A percentile compares a stretch with the other conserved stretches of the same genome.
phyloP scores from a whole-genome alignment of 257 asterid genomes.

The Lithospermum erythrorhizon region DNA sequence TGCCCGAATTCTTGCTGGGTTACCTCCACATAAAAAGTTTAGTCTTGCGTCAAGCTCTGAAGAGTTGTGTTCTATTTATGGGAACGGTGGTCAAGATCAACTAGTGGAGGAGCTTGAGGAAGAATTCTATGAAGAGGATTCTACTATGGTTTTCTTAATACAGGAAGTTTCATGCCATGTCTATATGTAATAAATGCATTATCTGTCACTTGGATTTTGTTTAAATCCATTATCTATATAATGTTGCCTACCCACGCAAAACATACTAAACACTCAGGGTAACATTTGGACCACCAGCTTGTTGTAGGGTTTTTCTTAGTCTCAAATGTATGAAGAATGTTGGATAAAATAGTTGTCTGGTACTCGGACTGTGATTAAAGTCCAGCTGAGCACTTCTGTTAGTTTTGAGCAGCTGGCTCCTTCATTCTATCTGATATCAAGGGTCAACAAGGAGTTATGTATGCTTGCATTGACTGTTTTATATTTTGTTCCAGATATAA shows the following conservation, averaged over 20 bases:
- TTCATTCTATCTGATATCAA: not conserved
- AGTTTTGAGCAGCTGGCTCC: not conserved
- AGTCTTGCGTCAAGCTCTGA: conserved; percentile 71
- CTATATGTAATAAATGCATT: not conserved
- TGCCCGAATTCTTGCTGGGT: conserved; percentile 88
- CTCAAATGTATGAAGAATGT: not conserved
- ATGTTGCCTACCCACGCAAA: not conserved
- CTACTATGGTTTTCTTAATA: not conserved
- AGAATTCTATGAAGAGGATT: conserved; percentile 80
- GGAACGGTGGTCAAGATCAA: conserved; percentile 52
- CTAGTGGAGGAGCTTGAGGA: conserved; percentile 70
- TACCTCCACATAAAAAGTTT: conserved; percentile 88
- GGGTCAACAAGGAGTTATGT: not conserved
- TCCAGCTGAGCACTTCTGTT: not conserved
- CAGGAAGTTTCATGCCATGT: not conserved
- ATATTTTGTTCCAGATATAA: conserved; percentile 1
- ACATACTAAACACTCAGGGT: not conserved
- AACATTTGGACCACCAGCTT: not conserved
- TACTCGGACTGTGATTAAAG: not conserved
- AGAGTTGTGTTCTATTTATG: conserved; percentile 75
- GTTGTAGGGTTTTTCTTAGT: not conserved
- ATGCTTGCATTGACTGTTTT: not conserved
- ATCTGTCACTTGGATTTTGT: not conserved
- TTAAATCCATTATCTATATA: not conserved
- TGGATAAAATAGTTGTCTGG: not conserved